Evolutionary conservation across 2,329 filamentous ascomycete genomes (phyloP).

Genomic region (Helminthosporium solani): DNA sequence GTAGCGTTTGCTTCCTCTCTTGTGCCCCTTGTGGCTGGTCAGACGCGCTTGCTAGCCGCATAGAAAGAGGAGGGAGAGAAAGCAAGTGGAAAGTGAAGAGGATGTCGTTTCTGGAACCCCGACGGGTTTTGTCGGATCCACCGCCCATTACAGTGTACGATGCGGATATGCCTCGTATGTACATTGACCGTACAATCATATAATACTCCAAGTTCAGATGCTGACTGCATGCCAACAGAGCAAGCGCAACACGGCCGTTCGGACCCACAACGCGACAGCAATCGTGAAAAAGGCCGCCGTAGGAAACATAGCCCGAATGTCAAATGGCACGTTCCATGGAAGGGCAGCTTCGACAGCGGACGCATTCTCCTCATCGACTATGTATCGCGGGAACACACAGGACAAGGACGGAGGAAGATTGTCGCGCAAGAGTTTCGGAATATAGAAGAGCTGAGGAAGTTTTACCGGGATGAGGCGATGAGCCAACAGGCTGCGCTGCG

Average conservation of each 20-base stretch:
- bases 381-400: constrained; percentile 42
- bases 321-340: constrained; percentile 42
- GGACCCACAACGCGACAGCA: constrained; percentile 12
- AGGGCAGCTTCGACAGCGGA: constrained; percentile 43
- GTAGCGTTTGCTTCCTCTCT: neutral
- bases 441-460: constrained; percentile 46
- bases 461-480: constrained; percentile 45
- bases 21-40: neutral
- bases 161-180: constrained; percentile 28
- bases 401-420: constrained; percentile 45
- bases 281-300: constrained; percentile 23
- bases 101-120: constrained; percentile 8
- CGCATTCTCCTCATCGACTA: constrained; percentile 56
- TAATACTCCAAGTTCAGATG: too few relatives aligned
- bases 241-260: constrained; percentile 8
- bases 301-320: constrained; percentile 39
- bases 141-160: constrained; percentile 41
- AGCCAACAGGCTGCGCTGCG: constrained; percentile 39
- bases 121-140: constrained; percentile 24
- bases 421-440: constrained; percentile 51
- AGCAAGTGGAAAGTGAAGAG: neutral
- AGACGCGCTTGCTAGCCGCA: neutral
- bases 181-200: too few relatives aligned
- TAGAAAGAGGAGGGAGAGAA: neutral
- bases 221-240: too few relatives aligned